phyloP scores from a whole-genome alignment of 805 yeast genomes.

The Lipomyces sp. region DNA sequence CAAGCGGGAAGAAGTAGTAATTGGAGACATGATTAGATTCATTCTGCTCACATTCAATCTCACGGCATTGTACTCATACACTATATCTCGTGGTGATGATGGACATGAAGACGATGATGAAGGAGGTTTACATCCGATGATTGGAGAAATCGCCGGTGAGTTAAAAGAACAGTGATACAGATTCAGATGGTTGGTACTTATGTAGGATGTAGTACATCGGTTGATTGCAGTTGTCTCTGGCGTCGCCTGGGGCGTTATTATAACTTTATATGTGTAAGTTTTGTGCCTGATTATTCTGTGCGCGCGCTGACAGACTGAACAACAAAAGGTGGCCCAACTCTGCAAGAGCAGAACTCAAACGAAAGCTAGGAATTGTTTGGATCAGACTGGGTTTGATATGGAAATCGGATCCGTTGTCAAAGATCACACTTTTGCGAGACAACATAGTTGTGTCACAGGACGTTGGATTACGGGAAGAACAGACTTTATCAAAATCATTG shows the following conservation, averaged over 20 bases:
- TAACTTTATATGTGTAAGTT: constrained; percentile 53
- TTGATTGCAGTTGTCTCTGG: constrained; percentile 74
- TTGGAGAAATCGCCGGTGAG: constrained; percentile 67
- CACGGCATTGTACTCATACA: constrained; percentile 76
- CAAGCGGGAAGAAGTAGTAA: constrained; percentile 58
- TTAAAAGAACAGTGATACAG: background rate
- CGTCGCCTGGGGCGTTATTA: constrained; percentile 72
- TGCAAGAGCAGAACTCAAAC: constrained; percentile 70
- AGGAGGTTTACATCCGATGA: constrained; percentile 71
- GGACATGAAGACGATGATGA: constrained; percentile 62
- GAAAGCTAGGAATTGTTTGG: constrained; percentile 73
- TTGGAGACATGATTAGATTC: constrained; percentile 49
- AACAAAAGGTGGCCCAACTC: constrained; percentile 66
- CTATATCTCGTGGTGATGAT: constrained; percentile 59
- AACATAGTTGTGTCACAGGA: constrained; percentile 10
- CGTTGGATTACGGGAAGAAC: constrained; percentile 29
- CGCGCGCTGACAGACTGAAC: constrained; percentile 60
- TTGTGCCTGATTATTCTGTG: background rate
- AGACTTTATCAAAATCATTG: constrained; percentile 37
- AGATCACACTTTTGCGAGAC: constrained; percentile 4
- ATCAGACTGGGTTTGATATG: constrained; percentile 78
- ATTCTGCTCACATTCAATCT: constrained; percentile 76
- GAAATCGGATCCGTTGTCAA: constrained; percentile 72
- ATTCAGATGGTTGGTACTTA: too few species aligned
- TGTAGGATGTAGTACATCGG: constrained; percentile 56